Base-by-base conservation (phyloP, 23 red algal genomes). In the Gracilaria caudata region DNA sequence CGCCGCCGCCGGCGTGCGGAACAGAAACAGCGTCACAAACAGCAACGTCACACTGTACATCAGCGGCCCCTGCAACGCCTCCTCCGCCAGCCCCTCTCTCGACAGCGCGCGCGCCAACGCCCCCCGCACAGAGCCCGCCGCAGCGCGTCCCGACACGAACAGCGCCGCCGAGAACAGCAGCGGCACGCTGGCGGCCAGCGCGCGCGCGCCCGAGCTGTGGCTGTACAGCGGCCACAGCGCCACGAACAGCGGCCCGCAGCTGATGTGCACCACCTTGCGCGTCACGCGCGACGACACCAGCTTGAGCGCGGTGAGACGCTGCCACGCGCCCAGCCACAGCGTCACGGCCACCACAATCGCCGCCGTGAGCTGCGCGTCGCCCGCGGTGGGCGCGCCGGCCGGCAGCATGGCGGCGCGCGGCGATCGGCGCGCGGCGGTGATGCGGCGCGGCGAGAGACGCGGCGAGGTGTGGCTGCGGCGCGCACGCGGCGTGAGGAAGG, bases 181-280 rank as follows among this genome's bases (percentile, higher is more conserved):
- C 29, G 77, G 77, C 51, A 80, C 56, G 29, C 1, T 13, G 17
- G 77, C 51, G 25, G 77, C 77, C 25, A 44, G 6, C 46, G 25
- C 13, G 7, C 77, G 77, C 56, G 77, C 77, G 33, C n/a, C 20
- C 12, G 10, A 0, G 19, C 13, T n/a, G 0, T 30, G 3, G 8
- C 51, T 23, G 37, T 80, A 80, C 35, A 80, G 51, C 35, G 77
- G 77, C 77, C 77, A 80, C 51, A 80, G 24, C 35, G 77, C 77
- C 4, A 60, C 4, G 37, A 80, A 61, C 20, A 25, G 16, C 17
- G 77, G 77, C 4, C 77, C 77, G 56, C 77, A 80, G 21, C 39
- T 60, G 38, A 60, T 60, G 77, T 80, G 77, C 3, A 80, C 17
- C 20, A 63, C 51, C 51, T 80, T 80, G 23, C 77, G 51, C 46